Percentiles rank a stretch among this genome's conserved stretches.
phyloP scores from a whole-genome alignment of 495 filamentous ascomycete species.

The Thozetella sp. region DNA sequence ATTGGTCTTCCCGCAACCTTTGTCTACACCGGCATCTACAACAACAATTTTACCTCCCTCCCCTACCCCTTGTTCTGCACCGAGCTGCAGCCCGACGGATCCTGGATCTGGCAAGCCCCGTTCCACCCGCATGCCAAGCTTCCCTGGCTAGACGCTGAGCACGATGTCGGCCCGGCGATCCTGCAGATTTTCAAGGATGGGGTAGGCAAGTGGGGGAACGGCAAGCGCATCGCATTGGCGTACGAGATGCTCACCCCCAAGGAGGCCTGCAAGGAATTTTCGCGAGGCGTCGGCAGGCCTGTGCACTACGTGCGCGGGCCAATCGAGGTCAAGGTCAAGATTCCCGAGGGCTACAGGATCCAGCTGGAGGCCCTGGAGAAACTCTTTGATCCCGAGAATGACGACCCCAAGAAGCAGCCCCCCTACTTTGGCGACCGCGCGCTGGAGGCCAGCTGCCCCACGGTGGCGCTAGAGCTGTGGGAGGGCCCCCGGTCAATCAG shows the following conservation, averaged over 20 bases:
- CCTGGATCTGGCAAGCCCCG: constrained; percentile 91
- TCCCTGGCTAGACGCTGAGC: constrained; percentile 97
- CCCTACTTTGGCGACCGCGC: constrained; percentile 55
- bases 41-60: constrained; percentile 97
- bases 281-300: constrained; percentile 72
- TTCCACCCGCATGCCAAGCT: constrained; percentile 87
- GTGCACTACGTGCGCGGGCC: constrained; percentile 76
- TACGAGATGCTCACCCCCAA: constrained; percentile 86
- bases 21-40: constrained; percentile 95
- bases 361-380: constrained; percentile 77
- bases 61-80: constrained; percentile 94
- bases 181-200: constrained; percentile 97
- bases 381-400: constrained; percentile 59
- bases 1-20: constrained; percentile 86
- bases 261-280: constrained; percentile 81
- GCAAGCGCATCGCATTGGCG: constrained; percentile 89
- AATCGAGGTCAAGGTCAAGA: constrained; percentile 82
- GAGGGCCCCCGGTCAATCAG: constrained; percentile 89
- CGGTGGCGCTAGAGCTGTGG: constrained; percentile 79
- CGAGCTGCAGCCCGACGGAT: constrained; percentile 79
- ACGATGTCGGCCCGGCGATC: constrained; percentile 93
- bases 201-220: constrained; percentile 82
- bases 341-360: constrained; percentile 86
- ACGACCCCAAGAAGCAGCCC: constrained; percentile 53
- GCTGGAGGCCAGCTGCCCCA: constrained; percentile 63